A percentile compares a stretch with the other conserved stretches of the same genome.
Conservation (phyloP, 805 yeast genomes). For the Kregervanrija fluxuum region DNA sequence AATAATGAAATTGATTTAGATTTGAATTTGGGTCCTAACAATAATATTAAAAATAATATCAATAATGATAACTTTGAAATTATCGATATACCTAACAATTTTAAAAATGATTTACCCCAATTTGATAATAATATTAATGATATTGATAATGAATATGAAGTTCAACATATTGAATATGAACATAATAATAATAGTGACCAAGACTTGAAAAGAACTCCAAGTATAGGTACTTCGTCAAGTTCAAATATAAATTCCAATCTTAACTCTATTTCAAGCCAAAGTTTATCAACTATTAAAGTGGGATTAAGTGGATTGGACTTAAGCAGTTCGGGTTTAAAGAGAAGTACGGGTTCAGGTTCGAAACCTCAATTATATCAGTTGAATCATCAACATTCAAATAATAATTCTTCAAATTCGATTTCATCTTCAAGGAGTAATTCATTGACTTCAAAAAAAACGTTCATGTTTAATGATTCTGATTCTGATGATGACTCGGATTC, state of each 20-base stretch:
- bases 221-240: conserved; percentile 15
- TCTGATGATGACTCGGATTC: conserved; percentile 21
- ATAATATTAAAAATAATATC: background rate
- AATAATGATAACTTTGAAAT: background rate
- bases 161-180: background rate
- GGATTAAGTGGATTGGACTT: conserved; percentile 27
- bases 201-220: conserved; percentile 10
- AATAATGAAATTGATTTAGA: conserved; percentile 1
- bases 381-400: conserved; percentile 4
- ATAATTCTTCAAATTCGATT: background rate
- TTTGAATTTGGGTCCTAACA: background rate
- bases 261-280: conserved; percentile 1
- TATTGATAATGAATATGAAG: background rate
- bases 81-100: conserved; percentile 7
- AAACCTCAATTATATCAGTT: conserved; percentile 24
- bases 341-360: conserved; percentile 24
- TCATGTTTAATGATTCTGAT: conserved; percentile 30
- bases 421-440: background rate
- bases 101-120: conserved; percentile 2
- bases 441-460: conserved; percentile 19
- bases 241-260: conserved; percentile 8
- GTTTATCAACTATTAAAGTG: conserved; percentile 23
- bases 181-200: background rate
- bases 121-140: background rate
- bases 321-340: conserved; percentile 21